phyloP scores from a whole-genome alignment of 768 basidiomycete species.

The Tylopilus subfusipes region DNA sequence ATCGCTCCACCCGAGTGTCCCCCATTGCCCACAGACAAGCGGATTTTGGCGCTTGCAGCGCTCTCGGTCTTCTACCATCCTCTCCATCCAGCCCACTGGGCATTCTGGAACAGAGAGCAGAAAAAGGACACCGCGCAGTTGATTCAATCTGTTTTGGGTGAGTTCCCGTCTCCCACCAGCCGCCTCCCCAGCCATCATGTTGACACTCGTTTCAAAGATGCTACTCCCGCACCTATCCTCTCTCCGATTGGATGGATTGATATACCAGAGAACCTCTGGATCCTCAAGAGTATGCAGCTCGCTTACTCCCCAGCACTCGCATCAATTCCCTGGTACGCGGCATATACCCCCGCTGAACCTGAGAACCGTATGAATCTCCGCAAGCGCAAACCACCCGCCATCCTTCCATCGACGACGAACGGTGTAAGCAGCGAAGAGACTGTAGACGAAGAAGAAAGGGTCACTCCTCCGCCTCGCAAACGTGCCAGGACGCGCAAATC shows the following conservation, averaged over 20 bases:
- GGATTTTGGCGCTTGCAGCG: slow-evolving; percentile 56
- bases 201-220: slow-evolving; percentile 20
- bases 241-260: slow-evolving; percentile 37
- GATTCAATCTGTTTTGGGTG: slow-evolving; percentile 54
- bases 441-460: slow-evolving; percentile 29
- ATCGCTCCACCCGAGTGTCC: slow-evolving; percentile 41
- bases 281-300: slow-evolving; percentile 30
- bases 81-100: slow-evolving; percentile 55
- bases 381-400: slow-evolving; percentile 29
- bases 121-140: slow-evolving; percentile 47
- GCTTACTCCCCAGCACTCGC: slow-evolving; percentile 28
- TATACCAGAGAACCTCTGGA: slow-evolving; percentile 33
- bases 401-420: slow-evolving; percentile 15
- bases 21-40: slow-evolving; percentile 36
- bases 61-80: slow-evolving; percentile 56
- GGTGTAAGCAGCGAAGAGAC: slow-evolving; percentile 37
- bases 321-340: slow-evolving; percentile 27
- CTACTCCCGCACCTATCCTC: slow-evolving; percentile 31
- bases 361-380: slow-evolving; percentile 34
- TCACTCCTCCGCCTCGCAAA: slow-evolving; percentile 30
- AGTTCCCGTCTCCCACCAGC: slow-evolving; percentile 24
- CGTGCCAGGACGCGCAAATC: slow-evolving; percentile 29
- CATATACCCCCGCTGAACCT: slow-evolving; percentile 30
- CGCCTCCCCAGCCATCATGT: neutral
- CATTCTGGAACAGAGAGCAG: slow-evolving; percentile 58